A percentile compares a stretch with the other conserved stretches of the same genome.
phyloP scores from a whole-genome alignment of 129 eudicot species.

The Centrapalus pauciflorus region DNA sequence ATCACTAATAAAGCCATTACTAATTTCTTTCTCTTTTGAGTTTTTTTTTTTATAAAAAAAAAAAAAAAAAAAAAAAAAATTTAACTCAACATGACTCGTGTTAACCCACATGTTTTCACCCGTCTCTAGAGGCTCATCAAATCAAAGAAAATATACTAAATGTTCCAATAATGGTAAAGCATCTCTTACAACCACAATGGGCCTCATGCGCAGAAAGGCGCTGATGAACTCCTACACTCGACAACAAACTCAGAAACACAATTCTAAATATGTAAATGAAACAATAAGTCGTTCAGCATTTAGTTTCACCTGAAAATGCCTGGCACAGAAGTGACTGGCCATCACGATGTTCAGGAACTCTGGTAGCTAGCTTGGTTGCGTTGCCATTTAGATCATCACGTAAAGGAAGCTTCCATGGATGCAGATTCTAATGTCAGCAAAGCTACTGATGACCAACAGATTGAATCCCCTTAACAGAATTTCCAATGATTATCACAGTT shows the following conservation, averaged over 20 bases:
- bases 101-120: too few species aligned
- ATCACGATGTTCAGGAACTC: not conserved
- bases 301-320: conserved; percentile 12
- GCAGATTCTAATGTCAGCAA: conserved; percentile 11
- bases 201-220: not conserved
- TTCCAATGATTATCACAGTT: conserved; percentile 91
- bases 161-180: not conserved
- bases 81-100: too few species aligned
- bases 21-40: too few species aligned
- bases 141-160: not conserved
- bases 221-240: not conserved
- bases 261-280: not conserved
- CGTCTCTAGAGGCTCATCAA: too few species aligned
- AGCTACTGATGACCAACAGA: not conserved
- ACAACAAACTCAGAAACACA: conserved; percentile 1
- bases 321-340: not conserved
- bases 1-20: too few species aligned
- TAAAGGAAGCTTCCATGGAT: conserved; percentile 4
- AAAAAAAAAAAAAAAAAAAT: too few species aligned
- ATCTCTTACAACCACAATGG: conserved; percentile 1
- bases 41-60: too few species aligned
- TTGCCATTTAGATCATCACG: not conserved
- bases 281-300: conserved; percentile 6
- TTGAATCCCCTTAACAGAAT: conserved; percentile 39
- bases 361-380: not conserved